Conservation (phyloP, 1,284 basidiomycete species). For the Ustilago hordei region DNA sequence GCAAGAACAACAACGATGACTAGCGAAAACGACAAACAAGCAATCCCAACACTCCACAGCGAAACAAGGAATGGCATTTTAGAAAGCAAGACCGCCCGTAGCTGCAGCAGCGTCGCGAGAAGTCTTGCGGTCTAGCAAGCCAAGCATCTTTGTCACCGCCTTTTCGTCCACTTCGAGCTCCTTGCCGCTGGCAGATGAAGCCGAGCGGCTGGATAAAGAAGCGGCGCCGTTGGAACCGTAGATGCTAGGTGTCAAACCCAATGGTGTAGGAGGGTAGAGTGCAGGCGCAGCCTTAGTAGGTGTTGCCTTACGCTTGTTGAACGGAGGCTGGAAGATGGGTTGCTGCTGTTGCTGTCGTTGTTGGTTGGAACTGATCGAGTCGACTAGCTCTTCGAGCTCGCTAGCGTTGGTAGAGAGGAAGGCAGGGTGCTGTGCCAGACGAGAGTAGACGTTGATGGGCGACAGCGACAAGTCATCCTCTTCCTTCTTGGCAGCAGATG, state of each 20-base stretch:
- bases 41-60: not conserved
- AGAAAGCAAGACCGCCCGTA: constrained; percentile 27
- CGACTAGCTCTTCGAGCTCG: constrained; percentile 62
- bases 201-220: constrained; percentile 5
- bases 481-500: constrained; percentile 17
- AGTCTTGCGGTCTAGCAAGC: constrained; percentile 53
- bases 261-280: constrained; percentile 22
- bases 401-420: constrained; percentile 56
- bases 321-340: constrained; percentile 26
- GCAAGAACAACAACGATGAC: constrained; percentile 9
- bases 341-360: constrained; percentile 24
- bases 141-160: constrained; percentile 53
- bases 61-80: not conserved
- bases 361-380: constrained; percentile 45
- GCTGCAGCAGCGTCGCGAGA: constrained; percentile 22
- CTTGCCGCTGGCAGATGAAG: constrained; percentile 19
- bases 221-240: constrained; percentile 38
- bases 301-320: constrained; percentile 35
- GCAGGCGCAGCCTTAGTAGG: constrained; percentile 21
- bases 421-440: constrained; percentile 60
- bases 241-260: constrained; percentile 40
- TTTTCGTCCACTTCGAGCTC: constrained; percentile 55
- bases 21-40: not conserved
- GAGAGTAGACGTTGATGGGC: constrained; percentile 60
- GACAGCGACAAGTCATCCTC: constrained; percentile 44